Base-by-base conservation (phyloP, 1,284 basidiomycete genomes). In the Sutorius eximius region DNA sequence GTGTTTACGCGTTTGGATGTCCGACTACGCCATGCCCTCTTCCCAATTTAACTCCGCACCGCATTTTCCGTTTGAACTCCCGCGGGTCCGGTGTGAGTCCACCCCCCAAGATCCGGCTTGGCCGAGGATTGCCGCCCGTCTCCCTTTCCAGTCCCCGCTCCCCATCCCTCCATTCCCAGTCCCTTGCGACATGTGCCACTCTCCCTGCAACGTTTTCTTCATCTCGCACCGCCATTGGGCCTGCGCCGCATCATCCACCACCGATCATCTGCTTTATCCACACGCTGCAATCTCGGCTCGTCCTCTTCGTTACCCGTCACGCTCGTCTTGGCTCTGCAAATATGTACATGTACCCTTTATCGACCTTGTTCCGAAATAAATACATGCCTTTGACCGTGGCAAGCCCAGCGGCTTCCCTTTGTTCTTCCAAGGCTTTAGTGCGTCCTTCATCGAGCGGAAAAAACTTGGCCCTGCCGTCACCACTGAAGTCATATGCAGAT, bases 181-280 rank as follows among this genome's bases (percentile, higher is more conserved):
- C 49, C 54, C 49, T 52, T 50, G 51, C 27, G 50, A 67, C 65
- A 65, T 56, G 61, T 63, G 63, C 50, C 42, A 51, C 62, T 36
- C 37, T 57, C 53, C 45, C 37, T 54, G 53, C 66, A 68, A 71
- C 66, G 66, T 68, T 70, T 70, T 68, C 56, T 71, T 70, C 69
- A 68, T 63, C 61, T 61, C 50, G 49, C 58, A 56, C 65, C 54
- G 59, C 63, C 56, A 60, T 65, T 59, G 52, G 55, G 54, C 53
- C 55, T 53, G 49, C 65, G 55, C 64, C 64, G 62, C 64, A 64
- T 55, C 53, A 67, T 57, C 42, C 43, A 59, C 64, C 59, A 65
- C 64, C 65, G 60, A 65, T 68, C 61, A 60, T 57, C 53, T 53
- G 18, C 43, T 22, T 52, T 51, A 52, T 51, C 54, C 53, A 59